Conservation (phyloP, 257 asterid species). For the Gynochthodes officinalis region DNA sequence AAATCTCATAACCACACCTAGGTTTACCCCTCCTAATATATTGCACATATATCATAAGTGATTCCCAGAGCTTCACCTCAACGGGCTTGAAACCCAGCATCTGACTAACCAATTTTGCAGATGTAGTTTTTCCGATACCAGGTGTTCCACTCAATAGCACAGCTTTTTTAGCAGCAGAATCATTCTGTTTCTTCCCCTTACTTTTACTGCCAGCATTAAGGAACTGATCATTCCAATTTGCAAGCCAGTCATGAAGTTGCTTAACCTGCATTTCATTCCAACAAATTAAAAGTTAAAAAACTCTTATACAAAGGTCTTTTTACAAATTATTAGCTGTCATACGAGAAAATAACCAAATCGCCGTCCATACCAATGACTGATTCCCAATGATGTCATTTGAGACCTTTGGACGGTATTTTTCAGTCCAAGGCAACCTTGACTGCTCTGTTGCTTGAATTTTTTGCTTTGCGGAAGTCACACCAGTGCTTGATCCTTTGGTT, state of each 20-base stretch:
- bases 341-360: slow-evolving; percentile 22
- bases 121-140: slow-evolving; percentile 93
- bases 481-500: slow-evolving; percentile 39
- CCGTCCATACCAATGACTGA: slow-evolving; percentile 70
- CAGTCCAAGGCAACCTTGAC: slow-evolving; percentile 74
- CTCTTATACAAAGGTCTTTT: slow-evolving; percentile 7
- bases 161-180: slow-evolving; percentile 84
- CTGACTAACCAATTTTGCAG: slow-evolving; percentile 89
- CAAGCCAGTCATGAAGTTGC: slow-evolving; percentile 96
- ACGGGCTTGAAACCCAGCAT: slow-evolving; percentile 87
- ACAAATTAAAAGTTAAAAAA: slow-evolving; percentile 8
- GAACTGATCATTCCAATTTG: slow-evolving; percentile 70
- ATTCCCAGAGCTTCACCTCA: slow-evolving; percentile 55
- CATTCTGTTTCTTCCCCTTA: slow-evolving; percentile 82
- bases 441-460: slow-evolving; percentile 40
- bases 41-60: slow-evolving; percentile 2
- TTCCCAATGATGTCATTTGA: slow-evolving; percentile 84
- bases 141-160: slow-evolving; percentile 92
- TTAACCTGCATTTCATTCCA: slow-evolving; percentile 63
- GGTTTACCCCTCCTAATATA: not conserved
- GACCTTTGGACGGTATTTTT: slow-evolving; percentile 77
- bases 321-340: slow-evolving; percentile 7
- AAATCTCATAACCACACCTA: not conserved
- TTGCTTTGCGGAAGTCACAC: slow-evolving; percentile 39
- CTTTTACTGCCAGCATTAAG: slow-evolving; percentile 56